Evolutionary conservation across 2,329 filamentous ascomycete species (phyloP).

Genomic region (Aspergillus eucalypticola): DNA sequence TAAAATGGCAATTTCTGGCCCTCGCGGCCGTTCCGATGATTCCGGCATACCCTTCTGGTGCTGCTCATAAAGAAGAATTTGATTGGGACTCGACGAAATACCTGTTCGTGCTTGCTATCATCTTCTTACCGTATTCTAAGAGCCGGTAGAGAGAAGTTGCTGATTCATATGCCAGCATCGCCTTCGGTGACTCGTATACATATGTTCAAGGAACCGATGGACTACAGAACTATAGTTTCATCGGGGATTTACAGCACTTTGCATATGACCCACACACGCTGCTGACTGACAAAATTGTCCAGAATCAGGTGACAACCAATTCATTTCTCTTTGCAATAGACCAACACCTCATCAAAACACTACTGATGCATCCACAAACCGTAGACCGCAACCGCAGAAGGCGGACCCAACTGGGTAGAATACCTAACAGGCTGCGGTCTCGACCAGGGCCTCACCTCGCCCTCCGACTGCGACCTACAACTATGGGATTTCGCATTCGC

Average conservation of each 20-base stretch:
- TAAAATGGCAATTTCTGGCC: constrained; percentile 1
- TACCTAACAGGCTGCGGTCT: constrained; percentile 55
- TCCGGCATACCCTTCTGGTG: constrained; percentile 1
- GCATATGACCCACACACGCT: constrained; percentile 48
- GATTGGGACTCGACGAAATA: constrained; percentile 19
- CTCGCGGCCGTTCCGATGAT: constrained; percentile 8
- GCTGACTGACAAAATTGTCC: constrained; percentile 52
- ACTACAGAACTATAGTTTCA: constrained; percentile 55
- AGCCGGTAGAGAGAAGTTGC: background rate
- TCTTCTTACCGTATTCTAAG: background rate
- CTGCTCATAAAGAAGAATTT: constrained; percentile 6
- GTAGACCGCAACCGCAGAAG: constrained; percentile 52
- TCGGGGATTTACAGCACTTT: constrained; percentile 54
- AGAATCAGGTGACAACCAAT: constrained; percentile 43
- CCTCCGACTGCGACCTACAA: constrained; percentile 48
- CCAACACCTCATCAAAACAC: background rate
- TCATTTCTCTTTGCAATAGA: background rate
- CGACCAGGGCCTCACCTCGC: constrained; percentile 45
- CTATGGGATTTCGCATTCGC: constrained; percentile 61
- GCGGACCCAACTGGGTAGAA: constrained; percentile 58
- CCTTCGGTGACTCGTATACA: constrained; percentile 40
- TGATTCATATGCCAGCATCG: constrained; percentile 20
- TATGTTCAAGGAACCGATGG: constrained; percentile 57
- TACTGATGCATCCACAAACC: background rate
- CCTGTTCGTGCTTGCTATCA: constrained; percentile 15